A percentile compares a stretch with the other conserved stretches of the same genome.
Conservation (phyloP, 176 grass and related monocot species). For the Bromus sterilis region DNA sequence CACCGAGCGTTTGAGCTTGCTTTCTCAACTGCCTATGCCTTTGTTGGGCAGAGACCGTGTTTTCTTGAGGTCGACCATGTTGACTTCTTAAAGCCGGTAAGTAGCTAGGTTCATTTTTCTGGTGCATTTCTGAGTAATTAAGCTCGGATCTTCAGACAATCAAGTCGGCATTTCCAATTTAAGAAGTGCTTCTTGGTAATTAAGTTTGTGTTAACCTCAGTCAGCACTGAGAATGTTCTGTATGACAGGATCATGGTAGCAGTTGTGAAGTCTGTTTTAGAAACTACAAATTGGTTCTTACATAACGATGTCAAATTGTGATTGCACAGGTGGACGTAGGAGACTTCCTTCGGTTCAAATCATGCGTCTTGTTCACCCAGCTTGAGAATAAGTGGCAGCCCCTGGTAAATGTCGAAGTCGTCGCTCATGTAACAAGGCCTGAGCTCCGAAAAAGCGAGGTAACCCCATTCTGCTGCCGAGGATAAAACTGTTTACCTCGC, state of each 20-base stretch:
- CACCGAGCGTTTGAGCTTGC: slow-evolving; percentile 87
- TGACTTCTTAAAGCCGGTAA: slow-evolving; percentile 95
- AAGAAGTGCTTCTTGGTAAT: background rate
- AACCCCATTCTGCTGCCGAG: background rate
- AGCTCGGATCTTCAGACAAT: background rate
- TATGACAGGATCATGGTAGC: background rate
- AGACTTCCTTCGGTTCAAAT: slow-evolving; percentile 95
- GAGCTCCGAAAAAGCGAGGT: slow-evolving; percentile 92
- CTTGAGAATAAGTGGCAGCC: slow-evolving; percentile 70
- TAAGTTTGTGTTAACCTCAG: background rate
- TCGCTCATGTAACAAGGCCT: slow-evolving; percentile 94
- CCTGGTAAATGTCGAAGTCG: slow-evolving; percentile 82
- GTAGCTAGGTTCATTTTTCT: slow-evolving; percentile 20
- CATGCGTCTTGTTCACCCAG: slow-evolving; percentile 89
- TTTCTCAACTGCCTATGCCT: slow-evolving; percentile 94
- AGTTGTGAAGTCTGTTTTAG: background rate
- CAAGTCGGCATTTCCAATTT: background rate
- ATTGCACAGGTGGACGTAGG: slow-evolving; percentile 81
- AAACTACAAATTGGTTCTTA: background rate
- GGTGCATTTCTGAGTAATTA: background rate
- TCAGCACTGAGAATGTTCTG: background rate
- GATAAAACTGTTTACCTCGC: background rate
- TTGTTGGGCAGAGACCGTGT: slow-evolving; percentile 70
- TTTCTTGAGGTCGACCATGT: slow-evolving; percentile 99
- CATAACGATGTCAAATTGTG: background rate